Percentiles rank a stretch among this genome's conserved stretches.
These are phyloP conservation scores for Nakazawaea anatomiae DNA, from an alignment of 805 yeast genomes.

Conservation along the genomic window DNA sequence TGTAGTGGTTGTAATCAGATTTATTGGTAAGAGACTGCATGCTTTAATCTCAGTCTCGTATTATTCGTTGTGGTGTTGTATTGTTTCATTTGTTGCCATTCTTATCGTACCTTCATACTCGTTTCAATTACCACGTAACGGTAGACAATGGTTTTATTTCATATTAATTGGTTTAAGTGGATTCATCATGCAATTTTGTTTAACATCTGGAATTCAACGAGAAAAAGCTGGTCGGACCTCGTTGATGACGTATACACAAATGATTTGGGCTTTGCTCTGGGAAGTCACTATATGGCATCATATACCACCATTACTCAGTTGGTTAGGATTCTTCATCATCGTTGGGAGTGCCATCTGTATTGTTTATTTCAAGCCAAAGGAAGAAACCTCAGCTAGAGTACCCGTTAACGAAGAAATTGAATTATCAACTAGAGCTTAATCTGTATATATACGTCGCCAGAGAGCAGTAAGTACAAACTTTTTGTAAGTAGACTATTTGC, in stretches of 20 bases:
- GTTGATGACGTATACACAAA: conserved; percentile 67
- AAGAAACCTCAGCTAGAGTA: background rate
- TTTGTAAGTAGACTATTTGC: too few relatives aligned
- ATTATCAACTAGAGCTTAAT: background rate
- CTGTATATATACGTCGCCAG: background rate
- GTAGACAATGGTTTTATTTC: conserved; percentile 62
- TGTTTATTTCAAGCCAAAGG: conserved; percentile 42
- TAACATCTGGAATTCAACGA: conserved; percentile 79
- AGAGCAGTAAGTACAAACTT: background rate
- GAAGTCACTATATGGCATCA: conserved; percentile 70
- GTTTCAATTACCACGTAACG: conserved; percentile 56
- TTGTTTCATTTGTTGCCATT: conserved; percentile 50
- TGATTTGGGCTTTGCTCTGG: conserved; percentile 74
- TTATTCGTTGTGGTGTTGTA: conserved; percentile 56
- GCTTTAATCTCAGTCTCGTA: conserved; percentile 75
- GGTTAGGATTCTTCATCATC: conserved; percentile 65
- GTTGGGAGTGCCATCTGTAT: conserved; percentile 59
- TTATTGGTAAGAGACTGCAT: conserved; percentile 74
- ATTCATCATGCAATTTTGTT: conserved; percentile 70
- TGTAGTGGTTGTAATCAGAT: conserved; percentile 66
- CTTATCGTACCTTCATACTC: conserved; percentile 50
- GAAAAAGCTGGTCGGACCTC: conserved; percentile 76
- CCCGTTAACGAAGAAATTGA: conserved; percentile 1
- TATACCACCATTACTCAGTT: conserved; percentile 62
- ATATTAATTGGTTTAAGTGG: conserved; percentile 66